Evolutionary conservation across 305 asterid genomes (phyloP).

Genomic region (Fraxinus platypoda): DNA sequence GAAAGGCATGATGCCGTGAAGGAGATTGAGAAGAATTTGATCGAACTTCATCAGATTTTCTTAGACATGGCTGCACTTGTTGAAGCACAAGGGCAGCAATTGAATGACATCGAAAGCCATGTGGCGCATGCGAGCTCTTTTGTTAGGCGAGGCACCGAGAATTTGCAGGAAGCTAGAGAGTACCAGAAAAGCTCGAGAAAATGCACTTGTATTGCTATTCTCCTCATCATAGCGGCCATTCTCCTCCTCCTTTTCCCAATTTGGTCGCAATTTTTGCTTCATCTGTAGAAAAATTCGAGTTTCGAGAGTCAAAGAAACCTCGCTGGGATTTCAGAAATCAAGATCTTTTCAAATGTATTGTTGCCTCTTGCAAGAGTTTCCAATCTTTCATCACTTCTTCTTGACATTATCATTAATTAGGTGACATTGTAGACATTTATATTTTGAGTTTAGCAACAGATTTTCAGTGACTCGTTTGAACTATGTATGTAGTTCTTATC

Average conservation of each 20-base stretch:
- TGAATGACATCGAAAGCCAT: constrained; percentile 67
- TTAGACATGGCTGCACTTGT: constrained; percentile 76
- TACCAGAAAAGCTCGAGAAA: constrained; percentile 61
- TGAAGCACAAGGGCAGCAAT: constrained; percentile 77
- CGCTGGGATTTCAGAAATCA: not conserved
- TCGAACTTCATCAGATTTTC: constrained; percentile 78
- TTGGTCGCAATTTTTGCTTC: constrained; percentile 48
- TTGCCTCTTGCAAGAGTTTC: not conserved
- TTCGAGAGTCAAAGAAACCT: not conserved
- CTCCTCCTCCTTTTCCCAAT: constrained; percentile 47
- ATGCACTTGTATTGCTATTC: constrained; percentile 52
- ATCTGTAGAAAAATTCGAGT: not conserved
- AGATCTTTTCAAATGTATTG: not conserved
- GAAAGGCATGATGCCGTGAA: constrained; percentile 75
- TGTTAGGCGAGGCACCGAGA: constrained; percentile 73
- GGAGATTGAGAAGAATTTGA: constrained; percentile 67
- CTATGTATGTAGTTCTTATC: not conserved
- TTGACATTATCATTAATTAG: not conserved
- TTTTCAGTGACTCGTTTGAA: not conserved
- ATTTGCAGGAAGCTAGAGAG: constrained; percentile 62
- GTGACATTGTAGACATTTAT: not conserved
- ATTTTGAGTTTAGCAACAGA: not conserved
- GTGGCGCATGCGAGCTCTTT: constrained; percentile 71
- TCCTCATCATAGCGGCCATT: constrained; percentile 42
- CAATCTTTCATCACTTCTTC: not conserved